These are phyloP conservation scores for Postia placenta DNA, from an alignment of 768 basidiomycete species.

Conservation along the genomic window DNA sequence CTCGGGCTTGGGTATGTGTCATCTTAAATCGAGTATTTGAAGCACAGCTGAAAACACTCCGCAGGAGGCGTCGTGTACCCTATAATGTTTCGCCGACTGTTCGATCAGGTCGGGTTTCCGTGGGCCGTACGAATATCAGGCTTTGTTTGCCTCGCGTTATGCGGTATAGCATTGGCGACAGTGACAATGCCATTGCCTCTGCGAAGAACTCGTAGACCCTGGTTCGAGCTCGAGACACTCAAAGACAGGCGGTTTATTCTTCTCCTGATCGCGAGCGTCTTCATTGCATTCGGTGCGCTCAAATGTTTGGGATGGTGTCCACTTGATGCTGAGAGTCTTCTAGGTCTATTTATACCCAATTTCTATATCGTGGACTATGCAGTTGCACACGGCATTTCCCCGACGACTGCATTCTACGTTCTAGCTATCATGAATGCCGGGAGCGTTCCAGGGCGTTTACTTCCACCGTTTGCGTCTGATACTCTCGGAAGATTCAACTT, in stretches of 20 bases:
- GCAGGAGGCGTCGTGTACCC: conserved; percentile 65
- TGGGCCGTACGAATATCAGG: conserved; percentile 59
- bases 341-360: conserved; percentile 68
- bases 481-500: conserved; percentile 61
- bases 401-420: conserved; percentile 43
- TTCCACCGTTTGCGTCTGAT: conserved; percentile 61
- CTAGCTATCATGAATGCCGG: conserved; percentile 68
- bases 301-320: no score
- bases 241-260: conserved; percentile 48
- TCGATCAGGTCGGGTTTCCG: conserved; percentile 48
- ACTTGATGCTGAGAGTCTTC: neutral
- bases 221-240: conserved; percentile 26
- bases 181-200: conserved; percentile 30
- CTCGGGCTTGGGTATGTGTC: conserved; percentile 46
- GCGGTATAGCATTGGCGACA: conserved; percentile 39
- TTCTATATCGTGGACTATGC: conserved; percentile 65
- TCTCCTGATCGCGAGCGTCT: conserved; percentile 45
- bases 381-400: conserved; percentile 31
- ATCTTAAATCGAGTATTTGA: neutral
- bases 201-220: conserved; percentile 15
- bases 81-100: conserved; percentile 54
- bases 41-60: conserved; percentile 13
- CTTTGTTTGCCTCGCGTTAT: conserved; percentile 42
- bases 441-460: conserved; percentile 56
- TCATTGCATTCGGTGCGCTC: conserved; percentile 54